These are phyloP conservation scores for Oryza nivara DNA, from an alignment of 176 grass and related monocot genomes.

Conservation along the genomic window DNA sequence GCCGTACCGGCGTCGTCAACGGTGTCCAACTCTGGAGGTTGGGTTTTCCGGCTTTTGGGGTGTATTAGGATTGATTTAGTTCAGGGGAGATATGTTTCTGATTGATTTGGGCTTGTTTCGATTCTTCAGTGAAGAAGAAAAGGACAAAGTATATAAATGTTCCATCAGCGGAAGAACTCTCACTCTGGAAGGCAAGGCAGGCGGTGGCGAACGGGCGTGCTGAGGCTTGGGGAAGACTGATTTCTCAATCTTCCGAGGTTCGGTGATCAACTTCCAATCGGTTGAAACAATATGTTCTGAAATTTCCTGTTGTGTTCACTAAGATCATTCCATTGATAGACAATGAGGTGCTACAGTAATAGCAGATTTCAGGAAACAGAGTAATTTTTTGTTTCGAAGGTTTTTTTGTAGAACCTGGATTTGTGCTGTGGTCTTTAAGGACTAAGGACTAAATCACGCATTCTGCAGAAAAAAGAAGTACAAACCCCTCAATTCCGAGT, in stretches of 20 bases:
- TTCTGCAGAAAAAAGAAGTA: not conserved
- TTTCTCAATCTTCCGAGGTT: constrained; percentile 58
- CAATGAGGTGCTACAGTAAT: not conserved
- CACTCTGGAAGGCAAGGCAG: constrained; percentile 17
- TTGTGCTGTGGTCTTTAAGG: not conserved
- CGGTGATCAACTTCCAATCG: not conserved
- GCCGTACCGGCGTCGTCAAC: constrained; percentile 18
- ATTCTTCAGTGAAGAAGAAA: constrained; percentile 34
- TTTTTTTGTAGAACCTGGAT: not conserved
- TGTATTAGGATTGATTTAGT: not conserved
- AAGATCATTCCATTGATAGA: not conserved
- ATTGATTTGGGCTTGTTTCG: not conserved
- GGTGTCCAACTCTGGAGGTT: constrained; percentile 40
- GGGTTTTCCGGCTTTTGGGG: not conserved
- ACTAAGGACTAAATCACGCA: not conserved
- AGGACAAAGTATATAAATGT: not conserved
- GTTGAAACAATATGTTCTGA: not conserved
- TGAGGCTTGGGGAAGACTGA: constrained; percentile 50
- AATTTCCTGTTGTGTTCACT: not conserved
- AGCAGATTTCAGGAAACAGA: not conserved
- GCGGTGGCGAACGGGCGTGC: not conserved
- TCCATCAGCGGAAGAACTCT: not conserved
- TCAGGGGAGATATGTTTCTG: not conserved
- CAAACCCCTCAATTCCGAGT: not conserved
- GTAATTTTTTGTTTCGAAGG: not conserved